A percentile compares a stretch with the other conserved stretches of the same genome.
phyloP scores from a whole-genome alignment of 2,329 filamentous ascomycete genomes.

The Calonectria pauciramosa region DNA sequence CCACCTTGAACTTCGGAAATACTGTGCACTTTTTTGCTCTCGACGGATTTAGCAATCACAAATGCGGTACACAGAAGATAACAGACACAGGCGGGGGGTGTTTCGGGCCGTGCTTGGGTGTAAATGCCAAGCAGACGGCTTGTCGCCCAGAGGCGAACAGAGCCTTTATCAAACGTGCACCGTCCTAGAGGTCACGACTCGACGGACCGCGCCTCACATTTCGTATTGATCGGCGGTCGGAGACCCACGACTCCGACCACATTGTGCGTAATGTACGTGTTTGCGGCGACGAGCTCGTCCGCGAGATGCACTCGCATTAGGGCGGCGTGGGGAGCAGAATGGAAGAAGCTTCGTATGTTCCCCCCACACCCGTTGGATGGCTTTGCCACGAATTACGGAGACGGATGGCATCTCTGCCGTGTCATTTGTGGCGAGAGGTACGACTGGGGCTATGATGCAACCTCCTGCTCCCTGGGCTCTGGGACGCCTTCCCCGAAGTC shows the following conservation, averaged over 20 bases:
- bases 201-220: not conserved
- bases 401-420: not conserved
- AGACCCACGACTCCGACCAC: not conserved
- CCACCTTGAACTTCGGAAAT: constrained; percentile 6
- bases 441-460: not conserved
- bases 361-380: not conserved
- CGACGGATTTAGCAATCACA: not conserved
- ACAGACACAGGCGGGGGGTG: not conserved
- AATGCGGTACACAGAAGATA: not conserved
- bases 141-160: not conserved
- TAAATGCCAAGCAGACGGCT: not conserved
- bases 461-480: constrained; percentile 4
- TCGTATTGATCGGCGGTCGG: constrained; percentile 9
- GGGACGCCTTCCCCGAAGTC: not conserved
- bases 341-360: constrained; percentile 15
- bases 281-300: not conserved
- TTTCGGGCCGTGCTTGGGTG: not conserved
- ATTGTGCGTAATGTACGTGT: not conserved
- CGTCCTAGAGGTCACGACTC: not conserved
- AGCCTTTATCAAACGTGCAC: not conserved
- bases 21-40: constrained; percentile 7
- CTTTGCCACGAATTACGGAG: constrained; percentile 18
- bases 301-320: not conserved
- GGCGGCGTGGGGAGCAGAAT: constrained; percentile 1
- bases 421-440: constrained; percentile 1